A percentile compares a stretch with the other conserved stretches of the same genome.
Evolutionary conservation across 768 basidiomycete species (phyloP).

Genomic region (Mycena amicta): DNA sequence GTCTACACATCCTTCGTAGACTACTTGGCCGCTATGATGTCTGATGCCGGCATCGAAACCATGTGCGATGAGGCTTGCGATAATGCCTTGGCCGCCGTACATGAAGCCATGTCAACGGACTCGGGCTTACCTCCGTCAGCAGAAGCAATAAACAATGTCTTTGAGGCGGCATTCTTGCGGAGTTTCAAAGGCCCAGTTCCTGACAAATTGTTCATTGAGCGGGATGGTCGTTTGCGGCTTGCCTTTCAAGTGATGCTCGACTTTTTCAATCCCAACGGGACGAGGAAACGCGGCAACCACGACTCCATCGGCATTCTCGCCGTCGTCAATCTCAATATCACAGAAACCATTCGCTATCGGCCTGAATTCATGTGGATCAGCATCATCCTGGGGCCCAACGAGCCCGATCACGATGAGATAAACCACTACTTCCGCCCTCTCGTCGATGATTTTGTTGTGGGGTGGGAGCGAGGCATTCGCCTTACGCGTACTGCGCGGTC

Average conservation of each 20-base stretch:
- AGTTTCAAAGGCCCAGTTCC: slow-evolving; percentile 26
- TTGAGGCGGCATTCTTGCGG: slow-evolving; percentile 24
- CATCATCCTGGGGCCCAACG: slow-evolving; percentile 29
- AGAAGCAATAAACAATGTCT: slow-evolving; percentile 16
- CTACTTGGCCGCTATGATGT: slow-evolving; percentile 16
- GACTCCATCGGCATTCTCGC: slow-evolving; percentile 30
- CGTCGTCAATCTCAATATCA: slow-evolving; percentile 31
- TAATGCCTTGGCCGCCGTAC: slow-evolving; percentile 11
- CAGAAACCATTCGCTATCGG: slow-evolving; percentile 26
- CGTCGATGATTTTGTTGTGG: slow-evolving; percentile 25
- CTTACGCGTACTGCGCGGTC: slow-evolving; percentile 6
- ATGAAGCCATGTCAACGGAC: background rate
- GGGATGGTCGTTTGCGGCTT: slow-evolving; percentile 13
- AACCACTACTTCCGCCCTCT: slow-evolving; percentile 28
- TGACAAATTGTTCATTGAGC: slow-evolving; percentile 15
- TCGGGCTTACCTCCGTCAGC: background rate
- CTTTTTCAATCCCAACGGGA: slow-evolving; percentile 31
- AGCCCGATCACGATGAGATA: slow-evolving; percentile 25
- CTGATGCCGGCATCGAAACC: slow-evolving; percentile 13
- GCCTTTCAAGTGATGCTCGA: slow-evolving; percentile 28
- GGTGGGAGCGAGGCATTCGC: slow-evolving; percentile 19
- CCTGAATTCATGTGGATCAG: slow-evolving; percentile 31
- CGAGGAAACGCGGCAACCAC: slow-evolving; percentile 10
- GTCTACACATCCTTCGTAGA: slow-evolving; percentile 21
- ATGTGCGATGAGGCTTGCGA: slow-evolving; percentile 20